A percentile compares a stretch with the other conserved stretches of the same genome.
Evolutionary conservation across 148 eudicot genomes (phyloP).

Genomic region (Rhododendron williamsianum): DNA sequence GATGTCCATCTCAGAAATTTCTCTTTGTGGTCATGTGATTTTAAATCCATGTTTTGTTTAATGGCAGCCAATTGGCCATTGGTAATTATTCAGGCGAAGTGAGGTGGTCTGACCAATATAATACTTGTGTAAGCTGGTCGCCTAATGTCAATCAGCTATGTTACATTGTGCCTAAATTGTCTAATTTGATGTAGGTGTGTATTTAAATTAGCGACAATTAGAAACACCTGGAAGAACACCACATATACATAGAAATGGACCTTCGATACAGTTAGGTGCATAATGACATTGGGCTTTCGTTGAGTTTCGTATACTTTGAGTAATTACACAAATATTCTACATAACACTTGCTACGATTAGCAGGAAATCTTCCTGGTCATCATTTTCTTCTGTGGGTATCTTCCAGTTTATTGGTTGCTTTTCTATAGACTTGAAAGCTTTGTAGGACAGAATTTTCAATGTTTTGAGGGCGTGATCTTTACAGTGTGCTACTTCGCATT

Average conservation of each 20-base stretch:
- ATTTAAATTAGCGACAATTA: neutral
- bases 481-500: neutral
- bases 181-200: neutral
- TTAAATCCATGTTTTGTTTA: neutral
- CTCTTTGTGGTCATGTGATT: neutral
- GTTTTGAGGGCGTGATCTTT: neutral
- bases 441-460: neutral
- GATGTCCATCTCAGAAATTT: neutral
- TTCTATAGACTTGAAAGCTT: neutral
- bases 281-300: neutral
- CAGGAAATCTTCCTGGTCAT: neutral
- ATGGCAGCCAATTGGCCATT: neutral
- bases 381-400: neutral
- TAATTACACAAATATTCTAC: neutral
- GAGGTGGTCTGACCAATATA: neutral
- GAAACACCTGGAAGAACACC: neutral
- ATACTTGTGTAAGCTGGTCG: neutral
- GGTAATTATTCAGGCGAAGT: neutral
- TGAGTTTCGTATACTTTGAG: neutral
- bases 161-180: neutral
- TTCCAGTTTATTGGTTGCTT: neutral
- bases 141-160: neutral
- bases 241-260: neutral
- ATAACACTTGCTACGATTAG: neutral
- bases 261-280: neutral